Evolutionary conservation across 1,284 basidiomycete species (phyloP), one percentile per base, ranked within the genome.

Genomic region (Ceratobasidium sp.): DNA sequence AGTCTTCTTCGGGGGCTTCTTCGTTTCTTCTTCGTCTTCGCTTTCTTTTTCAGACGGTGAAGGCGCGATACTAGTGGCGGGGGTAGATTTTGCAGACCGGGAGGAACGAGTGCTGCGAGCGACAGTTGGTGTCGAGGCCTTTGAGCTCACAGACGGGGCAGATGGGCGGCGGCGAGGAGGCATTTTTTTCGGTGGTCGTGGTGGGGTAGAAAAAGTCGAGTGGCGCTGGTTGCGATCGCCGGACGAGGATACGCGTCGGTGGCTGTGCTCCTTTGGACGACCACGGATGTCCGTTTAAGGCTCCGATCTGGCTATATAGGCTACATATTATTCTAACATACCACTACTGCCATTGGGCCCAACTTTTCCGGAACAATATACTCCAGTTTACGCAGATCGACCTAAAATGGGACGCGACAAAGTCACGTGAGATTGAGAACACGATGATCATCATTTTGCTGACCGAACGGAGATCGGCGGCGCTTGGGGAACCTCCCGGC

Each of bases 171-270:
- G 39, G 28, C 39, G 43, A 3, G 65, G 65, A 12, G 65, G 65
- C 65, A 69, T 69, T 69, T 45, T 61, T 53, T 67, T 52, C 28
- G 60, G 34, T 23, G 34, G 53, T 55, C 32, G 64, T 69, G 52
- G 65, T 28, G 50, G 53, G n/a, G 43, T 36, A 28, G 52, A 50
- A 39, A 64, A 41, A 45, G 26, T 21, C 16, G 23, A 12, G 61
- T 69, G 65, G 65, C 65, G 65, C 50, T 8, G 6, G 18, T 43
- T 34, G 53, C 39, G 52, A 69, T 69, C 65, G 12, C 52, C 65
- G 57, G 57, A 36, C 39, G 23, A 23, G 53, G 65, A 69, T 57
- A 69, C 65, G 65, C 65, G 65, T 46, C 65, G 18, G 65, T 48
- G 65, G 53, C 41, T 57, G 41, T 57, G 65, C 41, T 14, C 14